Evolutionary conservation across 305 asterid genomes (phyloP), one percentile per base, ranked within the genome.

Genomic region (Coffea humblotiana): DNA sequence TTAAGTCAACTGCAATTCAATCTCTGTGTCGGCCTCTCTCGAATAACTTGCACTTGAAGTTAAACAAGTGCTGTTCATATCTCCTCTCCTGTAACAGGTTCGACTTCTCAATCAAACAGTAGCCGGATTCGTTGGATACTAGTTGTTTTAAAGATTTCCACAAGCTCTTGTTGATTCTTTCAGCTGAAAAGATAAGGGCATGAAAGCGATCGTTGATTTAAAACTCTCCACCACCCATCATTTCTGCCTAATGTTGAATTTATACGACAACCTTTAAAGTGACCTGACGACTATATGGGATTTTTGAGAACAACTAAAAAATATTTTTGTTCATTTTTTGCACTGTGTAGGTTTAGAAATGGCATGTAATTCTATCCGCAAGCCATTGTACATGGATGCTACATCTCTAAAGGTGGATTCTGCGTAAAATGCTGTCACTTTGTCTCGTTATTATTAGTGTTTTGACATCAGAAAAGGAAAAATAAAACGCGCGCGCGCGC

Each of bases 41-140:
- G 78, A 63, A 76, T 89, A 86, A 74, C 86, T 89, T 90, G 86
- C 85, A 79, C 48, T 80, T 84, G 40, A 85, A 77, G 87, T 64
- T 52, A 32, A 32, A 86, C 73, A 75, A 54, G 58, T 64, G 68
- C 75, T 61, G 29, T 40, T 65, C 40, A 77, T 64, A 68, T 75
- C 56, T 25, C n/a, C n/a, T 58, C 70, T 69, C 56, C 76, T 75
- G 32, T 73, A 83, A 78, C 4, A 74, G 86, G 69, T 82, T 82
- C 67, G 78, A 79, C 90, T 82, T 72, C 81, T 76, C 84, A 80
- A 82, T 85, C 90, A 61, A 32, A 69, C 29, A 66, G 74, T 58
- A 63, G 35, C 49, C 49, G n/a, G 68, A 73, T 75, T 51, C 43
- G 78, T 56, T 78, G 43, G 51, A 47, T 35, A 67, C 52, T 56